A percentile compares a stretch with the other conserved stretches of the same genome.
Conservation (phyloP, 2,329 filamentous ascomycete species). For the Colletotrichum sp. region DNA sequence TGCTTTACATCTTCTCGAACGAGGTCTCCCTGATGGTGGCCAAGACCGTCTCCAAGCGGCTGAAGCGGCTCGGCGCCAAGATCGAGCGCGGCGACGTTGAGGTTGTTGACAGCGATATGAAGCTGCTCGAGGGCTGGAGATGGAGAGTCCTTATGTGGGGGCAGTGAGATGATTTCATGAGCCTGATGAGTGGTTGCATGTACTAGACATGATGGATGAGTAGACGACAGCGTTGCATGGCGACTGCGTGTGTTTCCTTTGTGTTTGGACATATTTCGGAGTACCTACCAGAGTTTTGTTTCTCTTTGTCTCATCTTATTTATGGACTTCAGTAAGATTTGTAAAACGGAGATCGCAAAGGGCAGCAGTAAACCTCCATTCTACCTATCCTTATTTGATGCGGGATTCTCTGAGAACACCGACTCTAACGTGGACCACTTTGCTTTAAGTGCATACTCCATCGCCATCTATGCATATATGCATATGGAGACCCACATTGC, state of each 20-base stretch:
- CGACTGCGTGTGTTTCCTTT: neutral
- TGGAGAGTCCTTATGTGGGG: conserved; percentile 60
- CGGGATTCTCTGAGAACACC: neutral
- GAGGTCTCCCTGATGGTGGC: conserved; percentile 62
- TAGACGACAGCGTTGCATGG: neutral
- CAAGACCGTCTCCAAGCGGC: conserved; percentile 53
- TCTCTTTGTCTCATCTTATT: neutral
- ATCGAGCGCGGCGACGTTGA: conserved; percentile 52
- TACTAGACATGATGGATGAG: conserved; percentile 2
- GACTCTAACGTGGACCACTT: neutral
- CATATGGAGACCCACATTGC: neutral
- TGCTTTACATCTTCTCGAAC: conserved; percentile 63
- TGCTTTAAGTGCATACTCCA: neutral
- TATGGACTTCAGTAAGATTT: neutral
- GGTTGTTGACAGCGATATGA: conserved; percentile 53
- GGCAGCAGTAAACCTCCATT: neutral
- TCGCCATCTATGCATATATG: rapidly evolving
- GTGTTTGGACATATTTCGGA: neutral
- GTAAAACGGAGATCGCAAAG: neutral
- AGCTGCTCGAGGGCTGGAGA: conserved; percentile 58
- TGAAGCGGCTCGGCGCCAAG: conserved; percentile 52
- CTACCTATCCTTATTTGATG: neutral
- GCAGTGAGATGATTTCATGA: neutral
- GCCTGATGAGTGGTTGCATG: neutral
- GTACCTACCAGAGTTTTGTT: neutral